These are phyloP conservation scores for Lepidium campestre DNA, from an alignment of 441 rosid genomes.

Conservation along the genomic window DNA sequence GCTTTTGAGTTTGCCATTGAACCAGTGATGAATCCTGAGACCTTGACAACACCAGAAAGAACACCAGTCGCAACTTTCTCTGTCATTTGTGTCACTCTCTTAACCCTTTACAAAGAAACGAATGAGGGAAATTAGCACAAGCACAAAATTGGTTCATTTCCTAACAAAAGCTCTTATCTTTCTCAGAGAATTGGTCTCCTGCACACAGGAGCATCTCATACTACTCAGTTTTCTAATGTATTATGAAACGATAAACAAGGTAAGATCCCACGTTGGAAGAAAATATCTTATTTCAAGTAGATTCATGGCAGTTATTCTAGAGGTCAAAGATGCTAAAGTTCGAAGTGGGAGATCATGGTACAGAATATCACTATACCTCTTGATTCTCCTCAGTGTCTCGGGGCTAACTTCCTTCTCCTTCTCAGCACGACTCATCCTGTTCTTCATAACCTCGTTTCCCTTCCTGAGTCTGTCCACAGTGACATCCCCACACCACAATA, in stretches of 20 bases:
- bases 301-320: not conserved
- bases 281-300: not conserved
- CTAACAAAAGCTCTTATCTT: not conserved
- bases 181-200: not conserved
- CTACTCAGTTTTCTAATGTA: not conserved
- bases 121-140: not conserved
- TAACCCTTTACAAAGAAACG: constrained; percentile 46
- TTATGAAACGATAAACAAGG: not conserved
- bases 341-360: not conserved
- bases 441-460: constrained; percentile 65
- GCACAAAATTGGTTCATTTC: not conserved
- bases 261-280: not conserved
- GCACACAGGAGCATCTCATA: not conserved
- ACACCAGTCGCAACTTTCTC: constrained; percentile 72
- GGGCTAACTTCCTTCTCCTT: constrained; percentile 53
- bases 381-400: constrained; percentile 55
- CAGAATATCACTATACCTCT: constrained; percentile 43
- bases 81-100: constrained; percentile 74
- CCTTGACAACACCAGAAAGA: constrained; percentile 83
- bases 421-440: constrained; percentile 38
- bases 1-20: constrained; percentile 76
- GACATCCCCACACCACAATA: constrained; percentile 90
- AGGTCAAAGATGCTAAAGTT: not conserved
- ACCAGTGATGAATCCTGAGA: constrained; percentile 74
- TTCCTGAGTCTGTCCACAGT: constrained; percentile 72